Conservation (phyloP, 257 asterid species). For the Jasminum sambac region DNA sequence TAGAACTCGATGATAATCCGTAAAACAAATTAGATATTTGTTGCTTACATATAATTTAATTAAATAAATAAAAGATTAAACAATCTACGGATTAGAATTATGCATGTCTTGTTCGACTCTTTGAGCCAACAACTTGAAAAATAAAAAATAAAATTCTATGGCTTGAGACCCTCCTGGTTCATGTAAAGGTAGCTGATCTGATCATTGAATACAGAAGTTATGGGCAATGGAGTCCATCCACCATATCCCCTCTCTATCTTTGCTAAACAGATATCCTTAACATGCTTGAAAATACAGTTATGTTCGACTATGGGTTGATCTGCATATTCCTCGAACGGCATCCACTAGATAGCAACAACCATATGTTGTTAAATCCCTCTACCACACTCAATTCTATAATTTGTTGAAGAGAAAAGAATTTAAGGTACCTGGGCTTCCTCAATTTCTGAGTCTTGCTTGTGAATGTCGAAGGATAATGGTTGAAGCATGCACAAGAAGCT, state of each 20-base stretch:
- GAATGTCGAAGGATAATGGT: constrained; percentile 60
- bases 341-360: constrained; percentile 49
- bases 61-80: background rate
- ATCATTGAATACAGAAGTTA: constrained; percentile 37
- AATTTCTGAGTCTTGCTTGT: constrained; percentile 70
- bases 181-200: constrained; percentile 51
- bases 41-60: background rate
- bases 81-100: background rate
- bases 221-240: constrained; percentile 55
- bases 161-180: constrained; percentile 45
- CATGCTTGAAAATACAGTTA: constrained; percentile 47
- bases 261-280: constrained; percentile 53
- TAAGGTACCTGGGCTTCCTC: constrained; percentile 66
- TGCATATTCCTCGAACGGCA: constrained; percentile 67
- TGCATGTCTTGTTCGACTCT: constrained; percentile 7
- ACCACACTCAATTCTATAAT: background rate
- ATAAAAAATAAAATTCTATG: background rate
- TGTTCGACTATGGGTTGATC: constrained; percentile 44
- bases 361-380: background rate
- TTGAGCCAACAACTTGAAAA: no score
- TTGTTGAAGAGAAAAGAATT: background rate
- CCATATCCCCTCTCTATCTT: constrained; percentile 45
- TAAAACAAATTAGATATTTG: no score
- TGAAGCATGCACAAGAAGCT: constrained; percentile 59
- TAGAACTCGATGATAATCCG: no score